Percentiles rank a stretch among this genome's conserved stretches.
These are phyloP conservation scores for Dionaea muscipula DNA, from an alignment of 179 eudicot genomes.

Conservation along the genomic window DNA sequence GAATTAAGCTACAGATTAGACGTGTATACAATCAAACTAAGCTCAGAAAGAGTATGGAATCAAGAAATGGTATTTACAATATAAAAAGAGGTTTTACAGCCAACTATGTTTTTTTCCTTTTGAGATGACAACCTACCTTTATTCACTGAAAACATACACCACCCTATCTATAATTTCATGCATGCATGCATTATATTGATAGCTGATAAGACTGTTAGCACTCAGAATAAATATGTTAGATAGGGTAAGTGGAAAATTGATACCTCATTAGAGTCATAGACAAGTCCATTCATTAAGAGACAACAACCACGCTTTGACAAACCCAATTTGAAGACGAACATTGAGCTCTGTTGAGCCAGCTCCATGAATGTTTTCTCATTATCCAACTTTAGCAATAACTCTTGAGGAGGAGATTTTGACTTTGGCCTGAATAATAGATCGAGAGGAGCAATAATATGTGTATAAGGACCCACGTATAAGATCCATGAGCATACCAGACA, in stretches of 20 bases:
- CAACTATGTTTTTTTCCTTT: too few relatives aligned
- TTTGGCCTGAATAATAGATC: conserved; percentile 32
- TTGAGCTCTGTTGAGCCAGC: conserved; percentile 60
- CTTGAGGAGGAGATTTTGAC: conserved; percentile 79
- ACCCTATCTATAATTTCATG: too few relatives aligned
- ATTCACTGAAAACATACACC: too few relatives aligned
- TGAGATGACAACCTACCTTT: too few relatives aligned
- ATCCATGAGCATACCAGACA: too few relatives aligned
- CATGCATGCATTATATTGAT: too few relatives aligned
- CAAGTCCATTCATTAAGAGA: conserved; percentile 85
- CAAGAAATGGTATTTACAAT: background rate
- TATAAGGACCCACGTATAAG: background rate
- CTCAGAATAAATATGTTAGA: background rate
- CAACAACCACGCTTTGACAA: conserved; percentile 55
- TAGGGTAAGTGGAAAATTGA: conserved; percentile 1
- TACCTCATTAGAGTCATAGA: conserved; percentile 73
- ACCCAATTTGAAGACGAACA: conserved; percentile 76
- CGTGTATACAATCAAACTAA: background rate
- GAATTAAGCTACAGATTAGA: conserved; percentile 9
- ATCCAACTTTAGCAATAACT: conserved; percentile 52
- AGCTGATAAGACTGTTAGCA: too few relatives aligned
- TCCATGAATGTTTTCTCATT: conserved; percentile 52
- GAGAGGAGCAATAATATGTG: background rate
- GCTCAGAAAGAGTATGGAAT: background rate
- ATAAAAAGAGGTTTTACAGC: too few relatives aligned